Percentiles rank a stretch among this genome's conserved stretches.
Conservation (phyloP, 768 basidiomycete genomes). For the Agrocybe pediades region DNA sequence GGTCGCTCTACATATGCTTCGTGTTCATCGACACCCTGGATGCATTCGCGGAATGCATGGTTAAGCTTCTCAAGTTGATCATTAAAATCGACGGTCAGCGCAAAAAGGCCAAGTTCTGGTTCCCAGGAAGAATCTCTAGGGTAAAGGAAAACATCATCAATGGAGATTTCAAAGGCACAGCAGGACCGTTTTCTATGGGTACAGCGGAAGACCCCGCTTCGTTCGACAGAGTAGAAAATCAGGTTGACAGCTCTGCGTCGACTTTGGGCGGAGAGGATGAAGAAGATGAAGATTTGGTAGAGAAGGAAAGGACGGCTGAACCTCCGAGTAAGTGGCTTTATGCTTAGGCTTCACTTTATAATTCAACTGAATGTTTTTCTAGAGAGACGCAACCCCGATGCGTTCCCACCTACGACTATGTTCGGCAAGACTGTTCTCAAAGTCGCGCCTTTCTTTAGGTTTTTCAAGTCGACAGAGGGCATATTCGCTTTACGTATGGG, state of each 20-base stretch:
- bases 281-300: not conserved
- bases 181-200: slow-evolving; percentile 36
- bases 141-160: slow-evolving; percentile 36
- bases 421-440: slow-evolving; percentile 33
- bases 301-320: slow-evolving; percentile 17
- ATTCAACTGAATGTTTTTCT: not conserved
- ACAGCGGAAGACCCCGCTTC: slow-evolving; percentile 35
- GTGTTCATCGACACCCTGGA: slow-evolving; percentile 46
- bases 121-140: slow-evolving; percentile 42
- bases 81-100: slow-evolving; percentile 37
- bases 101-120: slow-evolving; percentile 39
- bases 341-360: not conserved
- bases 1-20: slow-evolving; percentile 47
- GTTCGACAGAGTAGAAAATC: slow-evolving; percentile 20
- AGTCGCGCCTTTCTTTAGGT: slow-evolving; percentile 34
- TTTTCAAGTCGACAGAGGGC: slow-evolving; percentile 42
- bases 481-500: slow-evolving; percentile 41
- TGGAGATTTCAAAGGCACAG: slow-evolving; percentile 23
- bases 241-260: slow-evolving; percentile 2
- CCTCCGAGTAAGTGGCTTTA: slow-evolving; percentile 10
- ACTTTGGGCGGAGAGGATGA: slow-evolving; percentile 12
- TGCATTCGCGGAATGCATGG: slow-evolving; percentile 38
- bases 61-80: slow-evolving; percentile 31
- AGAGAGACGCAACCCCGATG: slow-evolving; percentile 41
- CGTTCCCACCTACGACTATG: slow-evolving; percentile 37